Evolutionary conservation across 2,329 filamentous ascomycete genomes (phyloP).

Genomic region (Calonectria crousiana): DNA sequence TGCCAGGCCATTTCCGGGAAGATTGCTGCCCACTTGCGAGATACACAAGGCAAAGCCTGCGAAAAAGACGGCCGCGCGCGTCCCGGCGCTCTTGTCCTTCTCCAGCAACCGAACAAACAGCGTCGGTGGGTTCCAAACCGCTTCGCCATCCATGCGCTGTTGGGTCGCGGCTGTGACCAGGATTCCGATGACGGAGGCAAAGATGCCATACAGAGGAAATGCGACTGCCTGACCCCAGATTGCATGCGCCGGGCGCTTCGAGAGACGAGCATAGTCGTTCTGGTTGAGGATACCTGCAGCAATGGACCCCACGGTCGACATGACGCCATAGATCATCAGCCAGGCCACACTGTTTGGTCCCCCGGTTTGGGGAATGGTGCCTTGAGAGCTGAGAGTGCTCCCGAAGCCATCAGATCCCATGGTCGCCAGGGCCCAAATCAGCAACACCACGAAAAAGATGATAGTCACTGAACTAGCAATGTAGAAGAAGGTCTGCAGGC

Average conservation of each 20-base stretch:
- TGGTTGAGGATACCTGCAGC: slow-evolving; percentile 54
- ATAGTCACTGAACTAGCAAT: slow-evolving; percentile 54
- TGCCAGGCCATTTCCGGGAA: slow-evolving; percentile 52
- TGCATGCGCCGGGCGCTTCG: slow-evolving; percentile 47
- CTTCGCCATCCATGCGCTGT: slow-evolving; percentile 49
- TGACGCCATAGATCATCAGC: slow-evolving; percentile 53
- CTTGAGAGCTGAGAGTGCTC: slow-evolving; percentile 43
- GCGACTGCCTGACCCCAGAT: slow-evolving; percentile 51
- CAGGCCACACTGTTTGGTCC: slow-evolving; percentile 49
- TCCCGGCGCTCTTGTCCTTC: slow-evolving; percentile 47
- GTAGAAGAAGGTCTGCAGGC: slow-evolving; percentile 57
- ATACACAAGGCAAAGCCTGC: slow-evolving; percentile 51
- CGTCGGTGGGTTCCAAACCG: slow-evolving; percentile 54
- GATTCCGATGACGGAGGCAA: slow-evolving; percentile 54
- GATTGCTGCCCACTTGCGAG: slow-evolving; percentile 53
- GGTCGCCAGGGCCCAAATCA: slow-evolving; percentile 59
- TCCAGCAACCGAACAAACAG: slow-evolving; percentile 49
- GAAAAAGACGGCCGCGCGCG: slow-evolving; percentile 54
- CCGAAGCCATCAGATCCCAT: slow-evolving; percentile 57
- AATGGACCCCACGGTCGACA: slow-evolving; percentile 53
- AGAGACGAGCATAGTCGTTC: slow-evolving; percentile 54
- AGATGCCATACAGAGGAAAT: slow-evolving; percentile 52
- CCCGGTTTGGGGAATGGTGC: slow-evolving; percentile 40
- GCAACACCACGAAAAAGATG: slow-evolving; percentile 55
- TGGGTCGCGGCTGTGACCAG: slow-evolving; percentile 56